Evolutionary conservation across 495 filamentous ascomycete species (phyloP), one percentile per base, ranked within the genome.

Genomic region (Astrothelium subdiscretum): DNA sequence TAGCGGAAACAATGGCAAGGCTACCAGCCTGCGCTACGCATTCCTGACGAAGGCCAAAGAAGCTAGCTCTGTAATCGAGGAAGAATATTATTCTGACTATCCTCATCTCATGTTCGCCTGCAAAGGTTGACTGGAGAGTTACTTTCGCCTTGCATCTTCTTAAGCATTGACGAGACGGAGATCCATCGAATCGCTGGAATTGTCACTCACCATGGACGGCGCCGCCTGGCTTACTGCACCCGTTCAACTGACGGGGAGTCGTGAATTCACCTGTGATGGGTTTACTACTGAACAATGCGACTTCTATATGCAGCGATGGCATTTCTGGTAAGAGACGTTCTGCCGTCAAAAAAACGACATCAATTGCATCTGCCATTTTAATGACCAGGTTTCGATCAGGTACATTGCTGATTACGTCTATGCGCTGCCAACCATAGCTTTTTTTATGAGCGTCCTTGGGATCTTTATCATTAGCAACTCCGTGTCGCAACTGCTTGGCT

Each of bases 341-440:
- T 22, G 5, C n/a, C 59, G 12, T n/a, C 24, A 22, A 44, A 32
- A n/a, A 60, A 60, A 32, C 57, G n/a, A 60, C 58, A 27, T n/a
- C 26, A 27, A 20, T 11, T 38, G 26, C 58, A 60, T 26, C 24
- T 59, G 31, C 38, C 2, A 51, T 15, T 38, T 38, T 38, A 38
- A 38, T 38, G 15, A 38, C 1, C 35, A 15, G 35, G 15, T 61
- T 12, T 59, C 27, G 29, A 44, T 2, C 57, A 80, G 79, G 79
- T 83, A 82, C 59, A 59, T 79, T 59, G 76, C 80, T n/a, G 80
- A 83, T 61, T 76, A 79, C 63, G 72, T 76, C 26, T 83, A 78
- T 61, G 76, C 79, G 3, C 68, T 81, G 13, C 71, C 71, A 3
- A 81, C 80, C 0, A 70, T 80, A 12, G 78, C 75, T 20, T 80